phyloP scores from a whole-genome alignment of 129 eudicot species.

The Pseudognaphalium luteoalbum region DNA sequence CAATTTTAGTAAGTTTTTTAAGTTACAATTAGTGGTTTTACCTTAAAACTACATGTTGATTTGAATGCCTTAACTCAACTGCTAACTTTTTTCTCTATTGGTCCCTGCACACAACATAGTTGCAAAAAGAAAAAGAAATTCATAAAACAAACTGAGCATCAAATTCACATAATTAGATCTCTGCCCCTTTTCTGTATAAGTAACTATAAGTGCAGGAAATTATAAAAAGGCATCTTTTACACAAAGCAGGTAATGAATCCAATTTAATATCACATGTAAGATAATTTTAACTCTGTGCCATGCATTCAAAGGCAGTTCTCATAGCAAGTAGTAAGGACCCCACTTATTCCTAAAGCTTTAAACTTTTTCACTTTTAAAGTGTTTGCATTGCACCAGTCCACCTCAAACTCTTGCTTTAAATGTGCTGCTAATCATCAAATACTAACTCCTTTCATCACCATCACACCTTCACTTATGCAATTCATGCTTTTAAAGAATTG shows the following conservation, averaged over 20 bases:
- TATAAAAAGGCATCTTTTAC: constrained; percentile 42
- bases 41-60: background rate
- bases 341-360: constrained; percentile 26
- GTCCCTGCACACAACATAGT: background rate
- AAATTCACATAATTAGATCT: constrained; percentile 34
- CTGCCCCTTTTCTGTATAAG: constrained; percentile 27
- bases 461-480: background rate
- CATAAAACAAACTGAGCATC: constrained; percentile 25
- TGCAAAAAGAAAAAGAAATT: constrained; percentile 1
- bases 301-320: constrained; percentile 34
- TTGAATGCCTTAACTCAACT: background rate
- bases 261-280: constrained; percentile 40
- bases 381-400: constrained; percentile 37
- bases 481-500: background rate
- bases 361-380: constrained; percentile 33
- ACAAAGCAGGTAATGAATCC: constrained; percentile 44
- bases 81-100: background rate
- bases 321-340: constrained; percentile 28
- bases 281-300: constrained; percentile 27
- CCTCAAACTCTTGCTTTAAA: constrained; percentile 37
- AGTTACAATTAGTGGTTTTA: constrained; percentile 7
- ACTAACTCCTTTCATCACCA: background rate
- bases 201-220: constrained; percentile 29
- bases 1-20: background rate
- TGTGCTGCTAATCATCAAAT: constrained; percentile 36